These are phyloP conservation scores for Gyrodon lividus DNA, from an alignment of 768 basidiomycete genomes.

Conservation along the genomic window DNA sequence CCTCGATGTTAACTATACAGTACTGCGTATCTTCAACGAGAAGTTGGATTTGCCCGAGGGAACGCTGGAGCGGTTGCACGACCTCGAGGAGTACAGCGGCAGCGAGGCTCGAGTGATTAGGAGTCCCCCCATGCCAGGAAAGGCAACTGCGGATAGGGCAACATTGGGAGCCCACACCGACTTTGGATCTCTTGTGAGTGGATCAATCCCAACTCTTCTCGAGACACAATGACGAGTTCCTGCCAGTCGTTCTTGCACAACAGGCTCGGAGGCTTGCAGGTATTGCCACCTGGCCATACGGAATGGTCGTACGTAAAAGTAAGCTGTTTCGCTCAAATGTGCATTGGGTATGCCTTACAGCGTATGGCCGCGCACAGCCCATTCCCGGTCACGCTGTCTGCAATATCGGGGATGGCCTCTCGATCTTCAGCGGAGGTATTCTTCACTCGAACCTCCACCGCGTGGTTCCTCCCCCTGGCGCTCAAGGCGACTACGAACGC, in stretches of 20 bases:
- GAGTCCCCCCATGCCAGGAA: slow-evolving; percentile 40
- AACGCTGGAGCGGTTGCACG: slow-evolving; percentile 44
- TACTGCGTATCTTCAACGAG: slow-evolving; percentile 56
- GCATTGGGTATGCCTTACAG: neutral
- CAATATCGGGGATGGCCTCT: slow-evolving; percentile 61
- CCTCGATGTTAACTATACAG: slow-evolving; percentile 49
- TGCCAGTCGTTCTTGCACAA: slow-evolving; percentile 68
- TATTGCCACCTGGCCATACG: slow-evolving; percentile 57
- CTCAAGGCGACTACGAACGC: slow-evolving; percentile 50
- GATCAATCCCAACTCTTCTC: neutral
- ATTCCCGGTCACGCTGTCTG: slow-evolving; percentile 57
- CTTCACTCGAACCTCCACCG: slow-evolving; percentile 66
- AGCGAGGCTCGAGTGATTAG: slow-evolving; percentile 58
- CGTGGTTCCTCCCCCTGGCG: slow-evolving; percentile 60
- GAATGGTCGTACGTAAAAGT: slow-evolving; percentile 71
- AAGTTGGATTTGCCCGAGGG: slow-evolving; percentile 53
- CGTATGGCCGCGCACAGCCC: slow-evolving; percentile 32
- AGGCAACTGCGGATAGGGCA: slow-evolving; percentile 31
- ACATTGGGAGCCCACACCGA: slow-evolving; percentile 68
- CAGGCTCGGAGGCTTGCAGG: slow-evolving; percentile 67
- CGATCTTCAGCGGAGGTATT: slow-evolving; percentile 62
- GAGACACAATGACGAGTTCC: neutral
- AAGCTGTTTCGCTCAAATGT: neutral
- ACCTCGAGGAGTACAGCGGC: slow-evolving; percentile 46
- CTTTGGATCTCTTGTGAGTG: slow-evolving; percentile 65